Conservation (phyloP, 2,329 filamentous ascomycete species). For the Ascochyta fabae region DNA sequence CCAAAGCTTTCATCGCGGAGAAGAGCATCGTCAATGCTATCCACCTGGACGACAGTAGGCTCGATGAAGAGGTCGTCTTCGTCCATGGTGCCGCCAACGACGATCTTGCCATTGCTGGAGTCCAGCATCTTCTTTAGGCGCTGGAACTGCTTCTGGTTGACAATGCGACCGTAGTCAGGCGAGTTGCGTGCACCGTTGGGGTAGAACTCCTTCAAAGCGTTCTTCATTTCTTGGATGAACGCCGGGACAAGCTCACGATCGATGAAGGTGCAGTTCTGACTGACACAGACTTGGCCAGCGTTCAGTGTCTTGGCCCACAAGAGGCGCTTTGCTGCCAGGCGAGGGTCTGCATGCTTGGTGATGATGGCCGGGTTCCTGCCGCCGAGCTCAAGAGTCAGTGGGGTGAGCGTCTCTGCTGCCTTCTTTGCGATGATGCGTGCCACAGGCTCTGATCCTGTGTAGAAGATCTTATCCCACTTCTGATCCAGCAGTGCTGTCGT, state of each 20-base stretch:
- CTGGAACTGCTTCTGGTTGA: conserved; percentile 79
- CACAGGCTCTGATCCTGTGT: conserved; percentile 80
- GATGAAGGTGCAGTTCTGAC: conserved; percentile 89
- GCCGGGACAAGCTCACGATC: conserved; percentile 74
- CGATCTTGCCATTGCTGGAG: conserved; percentile 78
- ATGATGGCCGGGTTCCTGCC: conserved; percentile 92
- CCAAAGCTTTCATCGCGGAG: conserved; percentile 88
- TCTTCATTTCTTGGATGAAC: conserved; percentile 78
- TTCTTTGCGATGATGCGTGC: conserved; percentile 66
- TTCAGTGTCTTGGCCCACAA: conserved; percentile 89
- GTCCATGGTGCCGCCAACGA: conserved; percentile 85
- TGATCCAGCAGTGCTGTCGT: conserved; percentile 81
- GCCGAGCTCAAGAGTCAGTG: conserved; percentile 87
- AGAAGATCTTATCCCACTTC: conserved; percentile 98
- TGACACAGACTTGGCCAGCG: conserved; percentile 89
- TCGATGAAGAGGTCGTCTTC: conserved; percentile 83
- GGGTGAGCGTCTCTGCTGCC: conserved; percentile 68
- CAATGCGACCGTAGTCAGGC: conserved; percentile 78
- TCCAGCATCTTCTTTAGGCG: conserved; percentile 94
- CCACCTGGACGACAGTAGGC: conserved; percentile 87
- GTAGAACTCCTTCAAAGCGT: conserved; percentile 77
- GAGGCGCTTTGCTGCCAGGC: conserved; percentile 80
- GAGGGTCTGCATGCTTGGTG: conserved; percentile 80
- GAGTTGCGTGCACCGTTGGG: conserved; percentile 81
- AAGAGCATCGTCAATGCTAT: conserved; percentile 76